Evolutionary conservation across 192 early-diverging fungal species (phyloP).

Genomic region (Coemansia sp.): DNA sequence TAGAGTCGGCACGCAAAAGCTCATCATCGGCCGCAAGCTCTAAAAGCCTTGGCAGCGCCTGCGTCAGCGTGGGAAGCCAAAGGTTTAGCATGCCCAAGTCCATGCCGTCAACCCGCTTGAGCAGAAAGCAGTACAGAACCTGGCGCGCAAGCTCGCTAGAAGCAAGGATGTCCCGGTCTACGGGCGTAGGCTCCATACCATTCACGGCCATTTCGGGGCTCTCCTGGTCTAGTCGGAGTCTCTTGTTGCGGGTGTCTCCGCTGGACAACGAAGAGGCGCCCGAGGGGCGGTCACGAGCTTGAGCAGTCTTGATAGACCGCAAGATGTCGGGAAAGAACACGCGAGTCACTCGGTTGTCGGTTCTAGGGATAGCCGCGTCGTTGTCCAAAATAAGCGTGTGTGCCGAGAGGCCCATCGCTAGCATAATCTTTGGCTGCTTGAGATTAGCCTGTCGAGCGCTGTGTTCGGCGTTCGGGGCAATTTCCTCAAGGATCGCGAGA

Average conservation of each 20-base stretch:
- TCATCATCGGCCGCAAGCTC: conserved; percentile 2
- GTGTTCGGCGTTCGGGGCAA: conserved; percentile 27
- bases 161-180: conserved; percentile 14
- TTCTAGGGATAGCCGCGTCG: conserved; percentile 16
- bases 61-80: conserved; percentile 29
- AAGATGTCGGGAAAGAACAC: conserved; percentile 23
- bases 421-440: conserved; percentile 23
- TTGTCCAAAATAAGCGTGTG: conserved; percentile 15
- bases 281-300: conserved; percentile 9
- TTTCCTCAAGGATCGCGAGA: conserved; percentile 28
- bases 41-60: conserved; percentile 13
- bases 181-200: conserved; percentile 7
- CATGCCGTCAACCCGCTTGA: conserved; percentile 20
- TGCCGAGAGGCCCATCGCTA: conserved; percentile 39
- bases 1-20: neutral
- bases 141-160: conserved; percentile 34
- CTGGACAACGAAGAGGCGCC: neutral
- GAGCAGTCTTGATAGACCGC: conserved; percentile 17
- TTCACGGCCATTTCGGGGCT: neutral
- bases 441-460: conserved; percentile 22
- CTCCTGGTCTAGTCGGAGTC: conserved; percentile 1
- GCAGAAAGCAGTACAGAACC: conserved; percentile 37
- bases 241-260: neutral
- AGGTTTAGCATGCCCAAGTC: conserved; percentile 36
- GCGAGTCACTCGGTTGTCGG: conserved; percentile 11